phyloP scores from a whole-genome alignment of 2,329 filamentous ascomycete genomes.

The Ophiosphaerella herpotricha region DNA sequence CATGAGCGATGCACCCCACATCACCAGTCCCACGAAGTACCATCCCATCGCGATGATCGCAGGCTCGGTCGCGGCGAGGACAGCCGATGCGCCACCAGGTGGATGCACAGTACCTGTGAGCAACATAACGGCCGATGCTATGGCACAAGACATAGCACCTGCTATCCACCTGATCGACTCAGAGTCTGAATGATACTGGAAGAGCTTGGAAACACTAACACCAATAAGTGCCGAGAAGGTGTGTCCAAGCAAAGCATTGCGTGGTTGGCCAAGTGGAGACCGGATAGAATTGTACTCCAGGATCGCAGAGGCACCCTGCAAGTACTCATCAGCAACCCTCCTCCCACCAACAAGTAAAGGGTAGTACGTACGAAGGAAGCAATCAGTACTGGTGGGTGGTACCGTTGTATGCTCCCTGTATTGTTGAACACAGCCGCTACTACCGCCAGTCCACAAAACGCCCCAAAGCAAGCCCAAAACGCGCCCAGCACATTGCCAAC shows the following conservation, averaged over 20 bases:
- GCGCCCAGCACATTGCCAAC: constrained; percentile 50
- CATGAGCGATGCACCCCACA: constrained; percentile 51
- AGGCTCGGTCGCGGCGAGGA: constrained; percentile 50
- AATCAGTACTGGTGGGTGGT: constrained; percentile 51
- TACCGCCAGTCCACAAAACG: constrained; percentile 50
- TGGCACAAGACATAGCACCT: constrained; percentile 50
- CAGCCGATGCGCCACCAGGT: constrained; percentile 56
- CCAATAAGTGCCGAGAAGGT: constrained; percentile 52
- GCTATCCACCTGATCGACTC: constrained; percentile 51
- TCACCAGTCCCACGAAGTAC: constrained; percentile 50
- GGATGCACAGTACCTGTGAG: constrained; percentile 55
- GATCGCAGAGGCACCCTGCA: constrained; percentile 53
- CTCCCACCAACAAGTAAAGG: background rate
- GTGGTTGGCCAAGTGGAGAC: constrained; percentile 54
- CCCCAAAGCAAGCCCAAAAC: constrained; percentile 50
- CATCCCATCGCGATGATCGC: constrained; percentile 51
- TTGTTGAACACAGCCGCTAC: constrained; percentile 50
- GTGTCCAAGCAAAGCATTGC: constrained; percentile 53
- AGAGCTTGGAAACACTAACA: constrained; percentile 52
- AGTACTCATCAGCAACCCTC: constrained; percentile 3
- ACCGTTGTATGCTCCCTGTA: constrained; percentile 40
- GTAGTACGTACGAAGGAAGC: constrained; percentile 46
- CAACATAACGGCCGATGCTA: constrained; percentile 52
- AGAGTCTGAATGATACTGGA: constrained; percentile 46
- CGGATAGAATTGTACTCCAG: constrained; percentile 55